phyloP scores from a whole-genome alignment of 208 protist species.

The Wallacemonas sp. region DNA sequence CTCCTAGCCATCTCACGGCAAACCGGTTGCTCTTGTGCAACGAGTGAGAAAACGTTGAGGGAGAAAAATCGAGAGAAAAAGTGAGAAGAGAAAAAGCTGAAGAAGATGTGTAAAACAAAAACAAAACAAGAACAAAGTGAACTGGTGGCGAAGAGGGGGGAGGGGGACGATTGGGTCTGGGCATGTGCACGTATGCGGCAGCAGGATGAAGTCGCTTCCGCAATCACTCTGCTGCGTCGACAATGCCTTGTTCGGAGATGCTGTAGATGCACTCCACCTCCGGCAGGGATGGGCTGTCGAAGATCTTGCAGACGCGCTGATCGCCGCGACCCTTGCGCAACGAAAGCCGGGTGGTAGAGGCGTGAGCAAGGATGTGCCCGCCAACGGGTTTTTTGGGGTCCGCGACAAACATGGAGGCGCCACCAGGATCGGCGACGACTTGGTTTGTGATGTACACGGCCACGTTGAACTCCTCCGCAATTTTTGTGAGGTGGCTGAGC shows the following conservation, averaged over 20 bases:
- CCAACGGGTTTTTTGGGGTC: slow-evolving; percentile 99
- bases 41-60: too few species aligned
- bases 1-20: too few species aligned
- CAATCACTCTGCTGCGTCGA: slow-evolving; percentile 93
- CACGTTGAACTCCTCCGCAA: slow-evolving; percentile 99
- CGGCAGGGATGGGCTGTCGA: slow-evolving; percentile 97
- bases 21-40: too few species aligned
- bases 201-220: too few species aligned
- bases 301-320: slow-evolving; percentile 97
- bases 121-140: slow-evolving; percentile 17
- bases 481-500: slow-evolving; percentile 94
- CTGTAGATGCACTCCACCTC: slow-evolving; percentile 96
- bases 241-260: slow-evolving; percentile 96
- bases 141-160: too few species aligned
- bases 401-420: slow-evolving; percentile 96
- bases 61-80: slow-evolving; percentile 14
- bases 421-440: slow-evolving; percentile 98
- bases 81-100: slow-evolving; percentile 12
- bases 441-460: slow-evolving; percentile 99
- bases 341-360: slow-evolving; percentile 95
- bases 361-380: slow-evolving; percentile 98
- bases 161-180: too few species aligned
- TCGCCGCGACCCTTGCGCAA: slow-evolving; percentile 97
- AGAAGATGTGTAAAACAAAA: too few species aligned
- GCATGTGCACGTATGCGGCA: too few species aligned